phyloP scores from a whole-genome alignment of 2,329 filamentous ascomycete genomes.

The Lasiodiplodia sp. region DNA sequence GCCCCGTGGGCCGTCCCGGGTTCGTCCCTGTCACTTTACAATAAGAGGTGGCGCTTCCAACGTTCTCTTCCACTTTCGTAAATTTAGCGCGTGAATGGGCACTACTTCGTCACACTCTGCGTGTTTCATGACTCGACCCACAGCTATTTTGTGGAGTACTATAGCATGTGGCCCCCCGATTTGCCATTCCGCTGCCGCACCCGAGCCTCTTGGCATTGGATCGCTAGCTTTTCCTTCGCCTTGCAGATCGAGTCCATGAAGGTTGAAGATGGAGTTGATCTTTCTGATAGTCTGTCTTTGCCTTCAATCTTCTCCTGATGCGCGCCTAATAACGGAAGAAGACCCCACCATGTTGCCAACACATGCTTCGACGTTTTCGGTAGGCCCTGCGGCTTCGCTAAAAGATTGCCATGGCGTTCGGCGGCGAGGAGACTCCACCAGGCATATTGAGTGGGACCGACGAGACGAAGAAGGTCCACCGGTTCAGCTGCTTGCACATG shows the following conservation, averaged over 20 bases:
- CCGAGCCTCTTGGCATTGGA: neutral
- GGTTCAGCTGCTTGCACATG: slow-evolving; percentile 60
- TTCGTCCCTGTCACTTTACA: slow-evolving; percentile 7
- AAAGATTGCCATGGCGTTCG: slow-evolving; percentile 49
- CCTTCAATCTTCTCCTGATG: neutral
- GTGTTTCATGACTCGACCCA: slow-evolving; percentile 15
- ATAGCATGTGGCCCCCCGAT: neutral
- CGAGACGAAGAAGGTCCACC: slow-evolving; percentile 68
- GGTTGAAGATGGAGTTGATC: neutral
- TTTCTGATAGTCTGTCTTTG: neutral
- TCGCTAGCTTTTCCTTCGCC: neutral
- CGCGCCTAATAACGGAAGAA: neutral
- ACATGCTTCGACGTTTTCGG: neutral
- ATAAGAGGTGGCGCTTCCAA: neutral
- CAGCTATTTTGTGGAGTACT: neutral
- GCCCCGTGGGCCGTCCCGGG: slow-evolving; percentile 20
- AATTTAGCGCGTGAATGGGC: neutral
- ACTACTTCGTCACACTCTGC: slow-evolving; percentile 3
- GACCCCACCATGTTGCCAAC: neutral
- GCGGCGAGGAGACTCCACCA: slow-evolving; percentile 50
- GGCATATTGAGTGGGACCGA: slow-evolving; percentile 64
- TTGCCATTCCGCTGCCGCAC: slow-evolving; percentile 1
- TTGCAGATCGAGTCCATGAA: neutral
- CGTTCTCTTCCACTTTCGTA: neutral
- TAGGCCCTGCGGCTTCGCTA: slow-evolving; percentile 31